Conservation (phyloP, 441 rosid genomes). For the Pelargonium fulgidum region DNA sequence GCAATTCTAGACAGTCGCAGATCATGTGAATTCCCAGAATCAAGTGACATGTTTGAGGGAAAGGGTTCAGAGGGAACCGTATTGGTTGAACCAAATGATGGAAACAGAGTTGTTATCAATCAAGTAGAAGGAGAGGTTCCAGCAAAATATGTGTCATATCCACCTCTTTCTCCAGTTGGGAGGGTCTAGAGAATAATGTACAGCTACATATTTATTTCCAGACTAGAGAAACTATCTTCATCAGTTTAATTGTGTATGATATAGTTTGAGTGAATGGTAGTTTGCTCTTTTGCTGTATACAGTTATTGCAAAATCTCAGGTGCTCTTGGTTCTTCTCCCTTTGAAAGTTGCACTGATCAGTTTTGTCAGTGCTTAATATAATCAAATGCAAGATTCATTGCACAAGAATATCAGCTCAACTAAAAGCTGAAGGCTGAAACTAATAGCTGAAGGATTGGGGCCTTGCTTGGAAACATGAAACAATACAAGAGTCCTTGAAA, state of each 20-base stretch:
- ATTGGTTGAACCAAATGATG: constrained; percentile 25
- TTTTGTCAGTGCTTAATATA: too few species aligned
- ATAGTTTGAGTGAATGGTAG: constrained; percentile 15
- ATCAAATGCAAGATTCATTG: too few species aligned
- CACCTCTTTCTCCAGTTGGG: constrained; percentile 67
- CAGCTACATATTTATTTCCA: constrained; percentile 17
- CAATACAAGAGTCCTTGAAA: too few species aligned
- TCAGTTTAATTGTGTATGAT: constrained; percentile 34
- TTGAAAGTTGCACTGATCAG: too few species aligned
- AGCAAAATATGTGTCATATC: constrained; percentile 49
- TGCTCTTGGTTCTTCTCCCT: too few species aligned
- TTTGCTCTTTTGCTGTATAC: background rate
- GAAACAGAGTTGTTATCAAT: constrained; percentile 27
- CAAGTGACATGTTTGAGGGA: constrained; percentile 25
- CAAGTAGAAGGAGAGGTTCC: constrained; percentile 37
- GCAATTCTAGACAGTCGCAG: constrained; percentile 57
- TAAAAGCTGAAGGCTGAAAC: too few species aligned
- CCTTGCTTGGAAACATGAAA: too few species aligned
- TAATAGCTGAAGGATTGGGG: too few species aligned
- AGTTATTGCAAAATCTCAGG: background rate
- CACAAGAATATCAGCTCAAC: too few species aligned
- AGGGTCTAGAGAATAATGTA: constrained; percentile 41
- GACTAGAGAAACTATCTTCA: constrained; percentile 6
- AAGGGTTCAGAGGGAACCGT: constrained; percentile 31
- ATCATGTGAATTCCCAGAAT: constrained; percentile 29